Base-by-base conservation (phyloP, 176 grass and related monocot genomes). In the Areca catechu region DNA sequence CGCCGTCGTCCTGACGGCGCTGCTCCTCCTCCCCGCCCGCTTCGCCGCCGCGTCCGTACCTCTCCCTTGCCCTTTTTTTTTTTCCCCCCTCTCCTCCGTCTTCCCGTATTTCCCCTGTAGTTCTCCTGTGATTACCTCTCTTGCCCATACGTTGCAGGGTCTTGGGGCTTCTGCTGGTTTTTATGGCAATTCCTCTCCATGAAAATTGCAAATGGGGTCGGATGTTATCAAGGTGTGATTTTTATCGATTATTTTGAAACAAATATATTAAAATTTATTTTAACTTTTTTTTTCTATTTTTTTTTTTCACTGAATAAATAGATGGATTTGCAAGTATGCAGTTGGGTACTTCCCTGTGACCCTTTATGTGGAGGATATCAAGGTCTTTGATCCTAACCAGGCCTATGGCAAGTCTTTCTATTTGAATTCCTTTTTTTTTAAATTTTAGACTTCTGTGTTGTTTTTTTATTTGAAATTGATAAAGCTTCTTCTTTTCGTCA, bases 301-400 rank as follows among this genome's bases (percentile, higher is more conserved):
- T 29, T 58, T 17, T 15, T 29, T 20, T 29, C 0, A 5, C 15
- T 28, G 57, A 27, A 25, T 74, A 52, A n/a, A 55, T 77, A 97
- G 87, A 50, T 97, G 79, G 77, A 85, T 97, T 37, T 80, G 87
- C 80, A 85, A 63, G 76, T 80, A 83, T 56, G 83, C 80, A 47
- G 64, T 74, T 51, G 87, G 93, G 51, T 91, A 97, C 55, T 97
- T 97, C 14, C 93, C 93, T 15, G 62, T 83, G 53, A 88, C 78
- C 51, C 55, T 97, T 70, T 81, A 92, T 62, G 76, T 91, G 64
- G 87, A 85, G 70, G 80, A 92, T 58, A 82, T 88, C n/a, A 51
- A 78, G 4, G 83, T 80, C 24, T 97, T 97, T 4, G 66, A 88
- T 69, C 76, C 80, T 15, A 67, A 67, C 25, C 72, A 74, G 80